Evolutionary conservation across 2,329 filamentous ascomycete species (phyloP).

Genomic region (Orbilia quercus): DNA sequence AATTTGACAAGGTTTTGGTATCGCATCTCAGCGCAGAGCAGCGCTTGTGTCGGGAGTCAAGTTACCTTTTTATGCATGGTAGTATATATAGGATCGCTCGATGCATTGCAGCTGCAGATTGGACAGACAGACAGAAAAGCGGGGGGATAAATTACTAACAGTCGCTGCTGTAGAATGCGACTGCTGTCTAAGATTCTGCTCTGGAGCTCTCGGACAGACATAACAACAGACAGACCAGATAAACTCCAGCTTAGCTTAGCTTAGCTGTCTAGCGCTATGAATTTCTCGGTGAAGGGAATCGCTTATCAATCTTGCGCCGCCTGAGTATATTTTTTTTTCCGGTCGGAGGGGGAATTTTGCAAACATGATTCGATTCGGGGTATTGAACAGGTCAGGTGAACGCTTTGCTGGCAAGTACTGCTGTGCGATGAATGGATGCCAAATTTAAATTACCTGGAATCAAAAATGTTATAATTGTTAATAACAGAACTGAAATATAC

Average conservation of each 20-base stretch:
- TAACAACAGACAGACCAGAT: too few species aligned
- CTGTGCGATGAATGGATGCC: neutral
- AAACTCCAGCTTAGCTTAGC: too few species aligned
- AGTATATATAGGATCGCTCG: constrained; percentile 25
- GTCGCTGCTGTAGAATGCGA: too few species aligned
- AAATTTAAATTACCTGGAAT: too few species aligned
- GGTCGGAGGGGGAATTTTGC: neutral
- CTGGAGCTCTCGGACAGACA: too few species aligned
- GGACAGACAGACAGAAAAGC: neutral
- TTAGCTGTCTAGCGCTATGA: too few species aligned
- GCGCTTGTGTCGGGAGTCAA: constrained; percentile 31
- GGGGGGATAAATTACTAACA: constrained; percentile 1
- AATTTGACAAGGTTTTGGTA: constrained; percentile 23
- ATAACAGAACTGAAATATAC: too few species aligned
- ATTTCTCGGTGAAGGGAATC: neutral
- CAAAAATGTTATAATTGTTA: too few species aligned
- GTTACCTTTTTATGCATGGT: neutral
- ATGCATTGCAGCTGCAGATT: constrained; percentile 34
- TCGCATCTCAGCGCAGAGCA: constrained; percentile 13
- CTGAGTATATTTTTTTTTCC: neutral
- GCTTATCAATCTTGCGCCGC: constrained; percentile 39
- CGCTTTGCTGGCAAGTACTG: constrained; percentile 30
- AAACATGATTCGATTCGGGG: neutral
- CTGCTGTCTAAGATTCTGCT: too few species aligned
- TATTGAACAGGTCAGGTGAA: constrained; percentile 29